A percentile compares a stretch with the other conserved stretches of the same genome.
phyloP scores from a whole-genome alignment of 192 early-diverging fungal genomes.

The Backusella macrospora region DNA sequence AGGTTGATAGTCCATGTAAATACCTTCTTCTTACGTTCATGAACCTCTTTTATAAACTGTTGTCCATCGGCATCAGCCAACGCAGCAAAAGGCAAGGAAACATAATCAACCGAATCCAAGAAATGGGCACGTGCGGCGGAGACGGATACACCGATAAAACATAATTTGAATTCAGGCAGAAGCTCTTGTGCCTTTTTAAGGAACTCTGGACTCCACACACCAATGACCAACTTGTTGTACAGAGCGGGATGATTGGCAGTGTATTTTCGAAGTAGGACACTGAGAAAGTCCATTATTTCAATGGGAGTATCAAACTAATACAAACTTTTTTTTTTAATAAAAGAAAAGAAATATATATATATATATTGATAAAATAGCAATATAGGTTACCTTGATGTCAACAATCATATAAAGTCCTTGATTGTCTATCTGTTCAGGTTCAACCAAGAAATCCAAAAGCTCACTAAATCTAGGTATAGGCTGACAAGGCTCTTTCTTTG shows the following conservation, averaged over 20 bases:
- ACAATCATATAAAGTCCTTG: constrained; percentile 54
- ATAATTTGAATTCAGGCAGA: constrained; percentile 45
- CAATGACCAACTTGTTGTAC: constrained; percentile 48
- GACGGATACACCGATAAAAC: constrained; percentile 56
- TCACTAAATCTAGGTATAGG: constrained; percentile 52
- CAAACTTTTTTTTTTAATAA: neutral
- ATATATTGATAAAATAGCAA: too few species aligned
- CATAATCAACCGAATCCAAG: constrained; percentile 42
- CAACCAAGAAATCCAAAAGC: constrained; percentile 48
- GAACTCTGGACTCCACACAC: constrained; percentile 58
- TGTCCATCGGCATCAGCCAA: constrained; percentile 43
- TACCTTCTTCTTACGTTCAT: constrained; percentile 47
- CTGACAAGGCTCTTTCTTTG: constrained; percentile 47
- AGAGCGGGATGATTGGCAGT: neutral
- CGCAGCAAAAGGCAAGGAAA: constrained; percentile 47
- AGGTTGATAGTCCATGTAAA: constrained; percentile 59
- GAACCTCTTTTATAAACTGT: constrained; percentile 53
- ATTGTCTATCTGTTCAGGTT: constrained; percentile 36
- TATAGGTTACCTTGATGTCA: constrained; percentile 66
- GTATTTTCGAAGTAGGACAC: constrained; percentile 24
- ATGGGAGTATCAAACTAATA: constrained; percentile 43
- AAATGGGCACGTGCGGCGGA: constrained; percentile 46
- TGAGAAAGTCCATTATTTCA: constrained; percentile 35
- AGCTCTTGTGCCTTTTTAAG: constrained; percentile 45
- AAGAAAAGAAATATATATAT: neutral